Evolutionary conservation across 805 yeast species (phyloP).

Genomic region (Hanseniaspora thailandica): DNA sequence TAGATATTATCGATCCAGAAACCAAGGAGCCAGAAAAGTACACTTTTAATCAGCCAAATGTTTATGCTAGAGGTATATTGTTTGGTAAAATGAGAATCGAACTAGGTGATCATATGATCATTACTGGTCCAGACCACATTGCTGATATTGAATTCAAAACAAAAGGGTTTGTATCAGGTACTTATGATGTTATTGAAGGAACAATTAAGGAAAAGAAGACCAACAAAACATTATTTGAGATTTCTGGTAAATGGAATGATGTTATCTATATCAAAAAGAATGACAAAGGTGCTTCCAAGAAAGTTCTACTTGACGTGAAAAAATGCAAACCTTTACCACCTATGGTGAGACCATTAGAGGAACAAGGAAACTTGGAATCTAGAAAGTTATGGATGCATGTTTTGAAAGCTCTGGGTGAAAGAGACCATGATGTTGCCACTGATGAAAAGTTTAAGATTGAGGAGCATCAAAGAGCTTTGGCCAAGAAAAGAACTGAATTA

Average conservation of each 20-base stretch:
- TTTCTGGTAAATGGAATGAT: conserved; percentile 91
- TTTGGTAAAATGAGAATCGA: conserved; percentile 85
- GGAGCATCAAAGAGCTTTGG: conserved; percentile 64
- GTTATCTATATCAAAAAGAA: conserved; percentile 54
- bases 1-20: conserved; percentile 41
- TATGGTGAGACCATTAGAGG: conserved; percentile 59
- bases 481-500: conserved; percentile 63
- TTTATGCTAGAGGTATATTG: conserved; percentile 85
- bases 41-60: conserved; percentile 84
- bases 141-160: conserved; percentile 89
- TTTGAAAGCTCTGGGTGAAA: conserved; percentile 60
- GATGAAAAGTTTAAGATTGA: conserved; percentile 80
- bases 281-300: conserved; percentile 35
- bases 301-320: conserved; percentile 50
- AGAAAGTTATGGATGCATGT: conserved; percentile 76
- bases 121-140: conserved; percentile 49
- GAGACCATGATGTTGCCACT: conserved; percentile 78
- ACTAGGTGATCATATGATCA: conserved; percentile 80
- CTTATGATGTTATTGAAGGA: conserved; percentile 83
- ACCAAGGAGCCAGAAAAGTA: conserved; percentile 51
- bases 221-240: conserved; percentile 43
- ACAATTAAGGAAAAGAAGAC: conserved; percentile 43
- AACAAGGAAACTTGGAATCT: conserved; percentile 75
- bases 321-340: conserved; percentile 48
- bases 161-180: conserved; percentile 86